Evolutionary conservation across 2,329 filamentous ascomycete species (phyloP).

Genomic region (Fusarium guadeloupense): DNA sequence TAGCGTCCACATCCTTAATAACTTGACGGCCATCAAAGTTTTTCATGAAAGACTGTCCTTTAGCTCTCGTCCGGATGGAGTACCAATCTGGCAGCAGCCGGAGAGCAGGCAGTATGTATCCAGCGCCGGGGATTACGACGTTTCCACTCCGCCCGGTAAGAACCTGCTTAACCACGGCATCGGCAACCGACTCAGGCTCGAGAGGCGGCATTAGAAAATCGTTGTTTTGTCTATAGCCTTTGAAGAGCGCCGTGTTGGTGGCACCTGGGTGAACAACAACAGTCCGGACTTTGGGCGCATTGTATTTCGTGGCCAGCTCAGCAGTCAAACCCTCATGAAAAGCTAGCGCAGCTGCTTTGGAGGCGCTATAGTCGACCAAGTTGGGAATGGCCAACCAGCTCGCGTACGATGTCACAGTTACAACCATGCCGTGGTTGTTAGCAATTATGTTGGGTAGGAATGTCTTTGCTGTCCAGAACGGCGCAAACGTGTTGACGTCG

Average conservation of each 20-base stretch:
- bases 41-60: constrained; percentile 53
- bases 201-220: constrained; percentile 48
- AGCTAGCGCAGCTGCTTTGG: constrained; percentile 71
- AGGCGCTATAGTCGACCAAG: constrained; percentile 73
- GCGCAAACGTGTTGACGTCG: constrained; percentile 74
- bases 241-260: constrained; percentile 50
- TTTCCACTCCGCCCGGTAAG: constrained; percentile 58
- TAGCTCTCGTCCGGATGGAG: constrained; percentile 60
- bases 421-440: constrained; percentile 75
- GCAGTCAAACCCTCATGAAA: constrained; percentile 73
- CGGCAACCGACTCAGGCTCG: constrained; percentile 54
- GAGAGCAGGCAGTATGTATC: constrained; percentile 53
- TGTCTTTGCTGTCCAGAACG: constrained; percentile 72
- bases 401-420: constrained; percentile 73
- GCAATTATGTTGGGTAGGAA: constrained; percentile 73
- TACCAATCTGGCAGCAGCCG: constrained; percentile 71
- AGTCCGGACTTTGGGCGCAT: constrained; percentile 70
- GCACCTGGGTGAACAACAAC: constrained; percentile 68
- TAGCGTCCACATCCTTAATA: constrained; percentile 54
- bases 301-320: constrained; percentile 68
- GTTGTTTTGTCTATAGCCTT: constrained; percentile 65
- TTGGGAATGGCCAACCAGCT: constrained; percentile 68
- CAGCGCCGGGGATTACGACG: constrained; percentile 57
- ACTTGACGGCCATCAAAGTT: constrained; percentile 59
- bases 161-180: constrained; percentile 60